A percentile compares a stretch with the other conserved stretches of the same genome.
Evolutionary conservation across 2,329 filamentous ascomycete species (phyloP).

Genomic region (Pyrenochaeta sp.): DNA sequence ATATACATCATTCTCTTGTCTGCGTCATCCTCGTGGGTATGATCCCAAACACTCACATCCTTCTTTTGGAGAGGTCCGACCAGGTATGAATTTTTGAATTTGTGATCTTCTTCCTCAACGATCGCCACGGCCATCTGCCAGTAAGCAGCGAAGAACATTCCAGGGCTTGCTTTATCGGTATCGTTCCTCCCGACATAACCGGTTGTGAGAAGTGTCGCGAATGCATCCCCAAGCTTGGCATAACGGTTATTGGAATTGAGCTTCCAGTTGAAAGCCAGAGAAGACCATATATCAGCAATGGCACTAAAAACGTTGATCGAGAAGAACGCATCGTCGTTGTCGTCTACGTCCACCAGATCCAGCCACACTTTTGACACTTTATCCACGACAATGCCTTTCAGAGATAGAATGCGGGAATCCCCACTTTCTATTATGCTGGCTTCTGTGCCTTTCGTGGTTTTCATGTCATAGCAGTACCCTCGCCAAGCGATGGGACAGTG

Average conservation of each 20-base stretch:
- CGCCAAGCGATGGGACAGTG: not conserved
- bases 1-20: not conserved
- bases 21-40: not conserved
- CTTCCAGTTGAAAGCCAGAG: not conserved
- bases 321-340: not conserved
- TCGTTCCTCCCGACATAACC: not conserved
- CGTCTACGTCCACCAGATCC: not conserved
- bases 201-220: not conserved
- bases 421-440: not conserved
- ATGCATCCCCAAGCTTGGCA: constrained; percentile 4
- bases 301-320: constrained; percentile 5
- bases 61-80: not conserved
- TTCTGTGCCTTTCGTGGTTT: not conserved
- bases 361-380: not conserved
- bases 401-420: constrained; percentile 5
- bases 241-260: not conserved
- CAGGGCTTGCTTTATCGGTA: not conserved
- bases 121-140: not conserved
- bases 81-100: not conserved
- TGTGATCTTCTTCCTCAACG: not conserved
- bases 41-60: not conserved
- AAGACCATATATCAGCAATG: not conserved
- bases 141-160: constrained; percentile 2
- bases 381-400: constrained; percentile 4
- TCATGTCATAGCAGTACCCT: not conserved